Evolutionary conservation across 768 basidiomycete species (phyloP).

Genomic region (Phanerochaete sordida): DNA sequence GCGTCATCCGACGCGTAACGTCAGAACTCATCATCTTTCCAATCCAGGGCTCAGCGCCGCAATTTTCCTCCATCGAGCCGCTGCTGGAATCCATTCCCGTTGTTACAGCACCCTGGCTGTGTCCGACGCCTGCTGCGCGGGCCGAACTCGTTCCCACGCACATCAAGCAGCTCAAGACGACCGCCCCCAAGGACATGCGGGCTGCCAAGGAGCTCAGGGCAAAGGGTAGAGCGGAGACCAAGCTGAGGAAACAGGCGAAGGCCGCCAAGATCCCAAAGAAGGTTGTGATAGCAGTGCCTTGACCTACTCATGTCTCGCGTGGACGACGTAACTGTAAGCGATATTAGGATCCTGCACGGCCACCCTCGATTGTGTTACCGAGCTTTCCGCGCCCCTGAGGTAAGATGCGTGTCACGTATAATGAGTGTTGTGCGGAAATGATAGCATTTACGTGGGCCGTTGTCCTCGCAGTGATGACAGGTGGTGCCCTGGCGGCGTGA

Average conservation of each 20-base stretch:
- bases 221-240: constrained; percentile 48
- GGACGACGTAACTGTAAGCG: neutral
- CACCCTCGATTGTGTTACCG: neutral
- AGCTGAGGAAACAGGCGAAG: constrained; percentile 20
- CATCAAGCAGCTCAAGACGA: constrained; percentile 77
- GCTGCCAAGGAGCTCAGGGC: constrained; percentile 56
- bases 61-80: constrained; percentile 27
- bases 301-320: neutral
- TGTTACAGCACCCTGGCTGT: constrained; percentile 65
- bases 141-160: constrained; percentile 59
- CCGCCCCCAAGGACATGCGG: constrained; percentile 77
- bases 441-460: no score
- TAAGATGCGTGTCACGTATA: no score
- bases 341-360: neutral
- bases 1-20: no score
- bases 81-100: constrained; percentile 50
- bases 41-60: constrained; percentile 42
- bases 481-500: no score
- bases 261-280: neutral
- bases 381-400: neutral
- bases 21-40: no score
- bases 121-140: constrained; percentile 13
- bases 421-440: no score
- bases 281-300: neutral
- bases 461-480: no score